Evolutionary conservation across 768 basidiomycete species (phyloP).

Genomic region (Calocera cornea): DNA sequence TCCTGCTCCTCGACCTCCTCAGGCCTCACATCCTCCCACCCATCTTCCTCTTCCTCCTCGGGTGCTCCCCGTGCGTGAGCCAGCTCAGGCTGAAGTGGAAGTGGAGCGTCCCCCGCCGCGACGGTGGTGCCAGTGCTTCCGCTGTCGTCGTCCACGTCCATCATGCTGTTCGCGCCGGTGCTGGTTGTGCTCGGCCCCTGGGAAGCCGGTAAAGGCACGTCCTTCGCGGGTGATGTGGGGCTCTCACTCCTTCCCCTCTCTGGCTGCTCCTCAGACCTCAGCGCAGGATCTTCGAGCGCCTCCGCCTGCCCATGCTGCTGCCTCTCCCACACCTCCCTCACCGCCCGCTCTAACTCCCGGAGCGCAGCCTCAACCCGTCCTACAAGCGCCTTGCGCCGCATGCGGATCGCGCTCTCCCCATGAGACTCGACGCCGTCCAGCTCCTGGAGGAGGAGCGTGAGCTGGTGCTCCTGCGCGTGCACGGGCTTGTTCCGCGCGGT

Average conservation of each 20-base stretch:
- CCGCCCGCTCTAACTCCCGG: conserved; percentile 32
- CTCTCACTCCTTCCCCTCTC: background rate
- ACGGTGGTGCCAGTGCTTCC: background rate
- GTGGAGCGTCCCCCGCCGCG: background rate
- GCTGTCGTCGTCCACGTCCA: background rate
- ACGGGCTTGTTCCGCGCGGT: conserved; percentile 46
- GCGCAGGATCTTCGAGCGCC: background rate
- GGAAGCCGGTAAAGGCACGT: background rate
- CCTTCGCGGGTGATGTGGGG: background rate
- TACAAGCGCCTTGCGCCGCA: conserved; percentile 39
- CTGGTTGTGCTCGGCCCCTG: background rate
- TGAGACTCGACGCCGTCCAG: conserved; percentile 60
- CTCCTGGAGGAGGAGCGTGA: conserved; percentile 48
- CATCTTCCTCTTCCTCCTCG: background rate
- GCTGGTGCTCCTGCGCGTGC: conserved; percentile 47
- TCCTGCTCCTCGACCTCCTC: background rate
- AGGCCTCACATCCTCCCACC: background rate
- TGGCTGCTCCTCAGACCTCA: background rate
- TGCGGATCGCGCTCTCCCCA: conserved; percentile 42
- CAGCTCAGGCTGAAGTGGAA: background rate
- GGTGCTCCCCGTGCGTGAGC: background rate
- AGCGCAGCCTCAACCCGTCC: conserved; percentile 48
- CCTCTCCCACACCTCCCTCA: conserved; percentile 27
- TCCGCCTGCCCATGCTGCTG: conserved; percentile 26
- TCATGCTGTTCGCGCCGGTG: background rate